Evolutionary conservation across 768 basidiomycete genomes (phyloP).

Genomic region (Leccinum sublutescens): DNA sequence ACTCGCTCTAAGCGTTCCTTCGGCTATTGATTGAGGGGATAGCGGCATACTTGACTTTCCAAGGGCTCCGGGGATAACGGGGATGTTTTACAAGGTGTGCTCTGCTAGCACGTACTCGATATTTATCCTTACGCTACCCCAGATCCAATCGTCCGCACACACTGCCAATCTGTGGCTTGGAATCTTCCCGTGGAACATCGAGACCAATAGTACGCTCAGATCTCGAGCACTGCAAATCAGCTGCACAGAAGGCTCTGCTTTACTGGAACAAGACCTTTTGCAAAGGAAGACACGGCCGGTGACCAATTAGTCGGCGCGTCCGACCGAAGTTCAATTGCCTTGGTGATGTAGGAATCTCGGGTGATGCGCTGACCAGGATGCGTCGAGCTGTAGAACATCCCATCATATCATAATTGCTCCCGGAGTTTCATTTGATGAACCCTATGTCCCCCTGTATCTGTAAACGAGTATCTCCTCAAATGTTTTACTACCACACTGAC

Average conservation of each 20-base stretch:
- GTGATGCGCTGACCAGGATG: neutral
- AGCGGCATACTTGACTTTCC: neutral
- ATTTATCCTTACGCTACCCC: neutral
- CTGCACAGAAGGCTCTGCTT: neutral
- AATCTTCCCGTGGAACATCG: conserved; percentile 1
- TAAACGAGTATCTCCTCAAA: neutral
- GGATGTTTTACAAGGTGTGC: neutral
- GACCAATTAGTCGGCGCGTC: no score
- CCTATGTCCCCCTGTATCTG: neutral
- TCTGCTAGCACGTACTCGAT: neutral
- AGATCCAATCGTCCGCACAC: neutral
- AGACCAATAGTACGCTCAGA: neutral
- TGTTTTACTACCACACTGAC: neutral
- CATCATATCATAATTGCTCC: neutral
- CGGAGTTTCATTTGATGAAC: neutral
- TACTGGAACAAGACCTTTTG: neutral
- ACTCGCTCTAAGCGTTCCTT: neutral
- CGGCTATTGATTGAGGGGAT: neutral
- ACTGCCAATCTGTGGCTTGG: neutral
- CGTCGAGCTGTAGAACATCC: neutral
- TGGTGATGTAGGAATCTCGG: neutral
- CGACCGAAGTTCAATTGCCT: neutral
- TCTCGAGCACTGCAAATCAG: neutral
- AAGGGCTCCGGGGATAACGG: neutral
- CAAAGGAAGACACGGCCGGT: neutral